Evolutionary conservation across 2,329 filamentous ascomycete genomes (phyloP).

Genomic region (Allantophomopsis lycopodina): DNA sequence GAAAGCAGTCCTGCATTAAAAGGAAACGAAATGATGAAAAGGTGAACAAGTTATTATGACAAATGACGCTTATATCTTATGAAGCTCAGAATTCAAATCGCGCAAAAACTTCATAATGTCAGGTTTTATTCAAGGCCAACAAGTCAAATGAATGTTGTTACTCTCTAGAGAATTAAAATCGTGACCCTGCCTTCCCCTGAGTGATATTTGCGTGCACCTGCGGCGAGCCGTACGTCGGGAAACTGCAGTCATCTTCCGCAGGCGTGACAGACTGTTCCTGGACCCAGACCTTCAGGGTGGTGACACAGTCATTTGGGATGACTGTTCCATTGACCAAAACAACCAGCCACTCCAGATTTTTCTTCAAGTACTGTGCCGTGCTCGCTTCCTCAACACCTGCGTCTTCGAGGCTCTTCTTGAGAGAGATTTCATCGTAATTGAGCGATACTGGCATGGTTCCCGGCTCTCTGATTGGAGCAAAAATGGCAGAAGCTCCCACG

Average conservation of each 20-base stretch:
- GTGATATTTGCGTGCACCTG: constrained; percentile 5
- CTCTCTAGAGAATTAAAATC: too few relatives aligned
- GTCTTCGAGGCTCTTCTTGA: neutral
- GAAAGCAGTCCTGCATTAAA: too few relatives aligned
- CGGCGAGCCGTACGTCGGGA: neutral
- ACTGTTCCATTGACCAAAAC: constrained; percentile 11
- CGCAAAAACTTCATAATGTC: too few relatives aligned
- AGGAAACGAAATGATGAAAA: too few relatives aligned
- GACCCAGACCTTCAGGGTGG: constrained; percentile 8
- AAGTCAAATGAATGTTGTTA: too few relatives aligned
- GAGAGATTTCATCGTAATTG: neutral
- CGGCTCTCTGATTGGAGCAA: neutral
- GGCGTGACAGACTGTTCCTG: neutral
- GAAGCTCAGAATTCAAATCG: too few relatives aligned
- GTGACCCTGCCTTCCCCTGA: constrained; percentile 4
- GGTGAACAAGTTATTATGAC: too few relatives aligned
- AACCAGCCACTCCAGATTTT: constrained; percentile 12
- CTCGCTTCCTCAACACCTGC: constrained; percentile 2
- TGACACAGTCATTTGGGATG: constrained; percentile 3
- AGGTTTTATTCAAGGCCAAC: too few relatives aligned
- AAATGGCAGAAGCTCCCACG: neutral
- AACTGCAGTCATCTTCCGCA: neutral
- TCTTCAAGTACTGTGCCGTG: constrained; percentile 8
- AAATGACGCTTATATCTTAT: too few relatives aligned
- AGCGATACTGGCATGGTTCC: neutral